These are phyloP conservation scores for Backusella tuberculispora DNA, from an alignment of 192 early-diverging fungal species.

Conservation along the genomic window DNA sequence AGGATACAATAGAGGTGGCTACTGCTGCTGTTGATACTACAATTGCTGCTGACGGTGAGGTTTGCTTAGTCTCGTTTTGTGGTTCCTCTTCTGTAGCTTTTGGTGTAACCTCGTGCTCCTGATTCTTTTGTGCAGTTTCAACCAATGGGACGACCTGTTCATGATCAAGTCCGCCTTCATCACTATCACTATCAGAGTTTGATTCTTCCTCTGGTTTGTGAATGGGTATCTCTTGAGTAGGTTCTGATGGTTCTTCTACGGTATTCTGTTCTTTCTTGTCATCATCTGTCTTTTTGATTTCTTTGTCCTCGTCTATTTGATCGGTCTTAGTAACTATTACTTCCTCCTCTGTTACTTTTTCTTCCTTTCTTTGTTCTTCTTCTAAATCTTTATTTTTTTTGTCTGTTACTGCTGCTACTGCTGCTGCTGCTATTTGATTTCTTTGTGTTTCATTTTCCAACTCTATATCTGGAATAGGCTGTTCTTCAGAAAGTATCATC, in stretches of 20 bases:
- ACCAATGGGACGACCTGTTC: neutral
- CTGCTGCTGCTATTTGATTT: neutral
- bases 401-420: neutral
- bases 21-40: neutral
- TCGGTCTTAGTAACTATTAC: neutral
- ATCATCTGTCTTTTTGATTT: neutral
- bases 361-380: neutral
- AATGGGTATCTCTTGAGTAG: neutral
- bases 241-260: neutral
- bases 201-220: neutral
- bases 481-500: neutral
- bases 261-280: neutral
- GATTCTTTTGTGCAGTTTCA: neutral
- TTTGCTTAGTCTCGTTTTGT: neutral
- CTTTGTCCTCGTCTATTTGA: neutral
- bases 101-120: constrained; percentile 24
- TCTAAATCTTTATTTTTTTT: neutral
- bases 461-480: neutral
- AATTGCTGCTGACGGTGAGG: neutral
- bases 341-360: neutral
- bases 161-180: constrained; percentile 18
- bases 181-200: neutral
- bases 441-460: neutral
- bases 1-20: neutral
- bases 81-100: neutral